Conservation (phyloP, 345 rosid species). For the Psidium guajava region DNA sequence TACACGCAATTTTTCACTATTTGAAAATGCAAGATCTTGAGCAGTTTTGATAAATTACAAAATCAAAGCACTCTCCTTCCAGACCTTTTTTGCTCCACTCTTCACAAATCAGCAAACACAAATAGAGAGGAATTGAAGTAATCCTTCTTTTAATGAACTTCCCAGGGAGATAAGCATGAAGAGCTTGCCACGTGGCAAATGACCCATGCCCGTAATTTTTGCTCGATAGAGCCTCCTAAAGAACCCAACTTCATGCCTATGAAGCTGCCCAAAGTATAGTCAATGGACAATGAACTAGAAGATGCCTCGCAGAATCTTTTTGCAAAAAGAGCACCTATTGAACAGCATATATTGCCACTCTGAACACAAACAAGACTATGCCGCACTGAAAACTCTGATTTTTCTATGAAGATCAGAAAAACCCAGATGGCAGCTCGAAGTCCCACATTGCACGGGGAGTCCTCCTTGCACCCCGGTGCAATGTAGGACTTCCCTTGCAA, state of each 20-base stretch:
- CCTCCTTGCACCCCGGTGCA: neutral
- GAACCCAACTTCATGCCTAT: neutral
- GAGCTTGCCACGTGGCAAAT: neutral
- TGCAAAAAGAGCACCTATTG: neutral
- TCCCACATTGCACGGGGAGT: neutral
- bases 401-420: neutral
- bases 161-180: no score
- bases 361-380: neutral
- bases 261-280: neutral
- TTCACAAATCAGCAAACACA: neutral
- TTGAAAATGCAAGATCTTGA: neutral
- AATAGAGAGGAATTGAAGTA: neutral
- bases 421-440: neutral
- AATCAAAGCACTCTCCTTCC: no score
- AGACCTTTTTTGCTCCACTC: neutral
- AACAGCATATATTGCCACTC: neutral
- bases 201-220: neutral
- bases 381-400: neutral
- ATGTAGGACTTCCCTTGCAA: neutral
- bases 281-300: neutral
- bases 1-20: neutral
- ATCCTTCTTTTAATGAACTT: neutral
- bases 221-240: neutral
- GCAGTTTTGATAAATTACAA: neutral
- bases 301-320: neutral